Evolutionary conservation across 805 yeast species (phyloP).

Genomic region (Myxozyma geophila): DNA sequence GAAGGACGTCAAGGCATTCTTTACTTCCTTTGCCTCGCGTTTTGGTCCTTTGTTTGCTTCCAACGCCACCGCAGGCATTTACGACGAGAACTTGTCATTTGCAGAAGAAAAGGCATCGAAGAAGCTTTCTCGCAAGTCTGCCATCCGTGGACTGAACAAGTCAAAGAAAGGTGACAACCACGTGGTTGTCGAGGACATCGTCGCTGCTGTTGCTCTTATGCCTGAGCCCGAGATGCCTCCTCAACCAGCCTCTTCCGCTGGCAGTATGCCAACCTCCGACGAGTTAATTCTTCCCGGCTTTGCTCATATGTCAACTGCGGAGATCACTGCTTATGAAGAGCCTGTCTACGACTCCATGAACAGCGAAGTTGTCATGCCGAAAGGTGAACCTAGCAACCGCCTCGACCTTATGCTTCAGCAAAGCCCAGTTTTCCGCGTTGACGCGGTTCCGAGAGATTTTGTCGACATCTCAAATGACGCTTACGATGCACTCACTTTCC

Average conservation of each 20-base stretch:
- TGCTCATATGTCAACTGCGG: not conserved
- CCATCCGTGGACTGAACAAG: not conserved
- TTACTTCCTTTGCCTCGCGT: conserved; percentile 27
- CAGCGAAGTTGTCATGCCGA: not conserved
- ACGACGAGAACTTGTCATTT: not conserved
- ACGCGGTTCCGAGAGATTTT: conserved; percentile 12
- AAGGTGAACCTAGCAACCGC: not conserved
- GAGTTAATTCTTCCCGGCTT: not conserved
- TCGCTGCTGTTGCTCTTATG: conserved; percentile 10
- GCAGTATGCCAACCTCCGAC: too few species aligned
- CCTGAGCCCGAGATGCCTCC: conserved; percentile 3
- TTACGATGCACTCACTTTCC: conserved; percentile 14
- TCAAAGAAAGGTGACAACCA: conserved; percentile 1
- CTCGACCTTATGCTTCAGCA: not conserved
- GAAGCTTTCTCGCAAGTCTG: conserved; percentile 5
- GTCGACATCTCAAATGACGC: conserved; percentile 8
- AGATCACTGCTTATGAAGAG: not conserved
- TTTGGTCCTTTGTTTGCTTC: conserved; percentile 23
- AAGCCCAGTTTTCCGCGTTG: conserved; percentile 2
- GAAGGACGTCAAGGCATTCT: conserved; percentile 19
- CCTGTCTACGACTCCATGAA: not conserved
- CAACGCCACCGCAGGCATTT: conserved; percentile 7
- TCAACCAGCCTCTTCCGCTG: not conserved
- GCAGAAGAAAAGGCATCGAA: not conserved
- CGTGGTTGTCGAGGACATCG: conserved; percentile 13